These are phyloP conservation scores for Lasiodiplodia gonubiensis DNA, from an alignment of 2,329 filamentous ascomycete species.

Conservation along the genomic window DNA sequence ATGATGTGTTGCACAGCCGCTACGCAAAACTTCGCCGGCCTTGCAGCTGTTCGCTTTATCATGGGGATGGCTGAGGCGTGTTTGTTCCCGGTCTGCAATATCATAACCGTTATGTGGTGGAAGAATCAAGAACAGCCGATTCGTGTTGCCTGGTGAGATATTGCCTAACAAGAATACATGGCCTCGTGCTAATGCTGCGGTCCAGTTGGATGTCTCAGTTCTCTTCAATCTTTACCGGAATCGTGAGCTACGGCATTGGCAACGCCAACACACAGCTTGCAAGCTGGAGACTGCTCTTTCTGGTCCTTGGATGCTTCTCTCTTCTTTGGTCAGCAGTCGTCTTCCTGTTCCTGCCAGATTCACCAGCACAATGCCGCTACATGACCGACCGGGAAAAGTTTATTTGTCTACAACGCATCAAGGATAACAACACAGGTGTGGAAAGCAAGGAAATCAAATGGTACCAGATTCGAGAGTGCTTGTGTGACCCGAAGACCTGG, in stretches of 20 bases:
- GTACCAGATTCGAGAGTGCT: constrained; percentile 39
- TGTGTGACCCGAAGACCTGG: constrained; percentile 47
- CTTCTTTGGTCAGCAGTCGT: constrained; percentile 31
- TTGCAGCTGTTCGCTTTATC: constrained; percentile 22
- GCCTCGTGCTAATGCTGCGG: background rate
- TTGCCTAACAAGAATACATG: fast-evolving
- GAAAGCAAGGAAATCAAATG: constrained; percentile 37
- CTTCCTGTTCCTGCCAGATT: constrained; percentile 33
- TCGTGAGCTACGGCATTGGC: constrained; percentile 21
- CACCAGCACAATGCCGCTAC: constrained; percentile 34
- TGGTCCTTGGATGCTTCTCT: constrained; percentile 30
- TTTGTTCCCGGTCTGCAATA: constrained; percentile 16
- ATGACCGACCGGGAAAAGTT: constrained; percentile 24
- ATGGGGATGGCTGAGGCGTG: constrained; percentile 25
- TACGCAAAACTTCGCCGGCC: constrained; percentile 32
- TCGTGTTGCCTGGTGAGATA: constrained; percentile 8
- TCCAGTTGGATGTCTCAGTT: constrained; percentile 23
- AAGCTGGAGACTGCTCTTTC: constrained; percentile 30
- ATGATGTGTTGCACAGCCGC: constrained; percentile 32
- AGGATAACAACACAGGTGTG: constrained; percentile 24
- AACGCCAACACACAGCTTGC: constrained; percentile 7
- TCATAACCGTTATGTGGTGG: constrained; percentile 26
- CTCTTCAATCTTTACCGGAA: constrained; percentile 13
- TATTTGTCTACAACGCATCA: constrained; percentile 11
- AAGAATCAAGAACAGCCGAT: constrained; percentile 15